Conservation (phyloP, 176 grass and related monocot species). For the Carex pumila region DNA sequence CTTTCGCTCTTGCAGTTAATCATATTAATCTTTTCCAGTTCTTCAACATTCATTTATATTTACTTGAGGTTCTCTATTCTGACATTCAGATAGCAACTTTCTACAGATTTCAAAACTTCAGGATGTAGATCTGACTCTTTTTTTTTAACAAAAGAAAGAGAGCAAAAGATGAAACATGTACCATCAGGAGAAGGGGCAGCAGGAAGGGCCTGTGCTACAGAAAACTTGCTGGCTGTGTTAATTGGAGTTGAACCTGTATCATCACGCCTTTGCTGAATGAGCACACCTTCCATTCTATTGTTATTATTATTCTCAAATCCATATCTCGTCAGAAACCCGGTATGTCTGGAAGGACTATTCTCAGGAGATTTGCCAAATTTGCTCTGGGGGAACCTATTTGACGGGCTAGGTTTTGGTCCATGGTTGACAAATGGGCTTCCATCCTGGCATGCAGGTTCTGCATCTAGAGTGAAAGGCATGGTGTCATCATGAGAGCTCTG, state of each 20-base stretch:
- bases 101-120: neutral
- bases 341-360: conserved; percentile 54
- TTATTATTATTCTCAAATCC: conserved; percentile 18
- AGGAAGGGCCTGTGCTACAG: neutral
- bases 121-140: neutral
- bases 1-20: neutral
- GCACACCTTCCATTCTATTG: neutral
- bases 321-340: conserved; percentile 50
- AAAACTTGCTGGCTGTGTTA: conserved; percentile 13
- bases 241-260: neutral
- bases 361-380: conserved; percentile 46
- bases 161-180: neutral
- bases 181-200: conserved; percentile 15
- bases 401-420: conserved; percentile 32
- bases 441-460: conserved; percentile 54
- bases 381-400: conserved; percentile 39
- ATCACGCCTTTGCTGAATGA: conserved; percentile 12
- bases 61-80: neutral
- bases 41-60: neutral
- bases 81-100: neutral
- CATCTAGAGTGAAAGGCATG: conserved; percentile 86
- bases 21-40: neutral
- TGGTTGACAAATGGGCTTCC: conserved; percentile 29
- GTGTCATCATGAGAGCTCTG: conserved; percentile 83
- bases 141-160: neutral